Percentiles rank a stretch among this genome's conserved stretches.
Evolutionary conservation across 73 alveolate species (phyloP).

Genomic region (Breviolum minutum): DNA sequence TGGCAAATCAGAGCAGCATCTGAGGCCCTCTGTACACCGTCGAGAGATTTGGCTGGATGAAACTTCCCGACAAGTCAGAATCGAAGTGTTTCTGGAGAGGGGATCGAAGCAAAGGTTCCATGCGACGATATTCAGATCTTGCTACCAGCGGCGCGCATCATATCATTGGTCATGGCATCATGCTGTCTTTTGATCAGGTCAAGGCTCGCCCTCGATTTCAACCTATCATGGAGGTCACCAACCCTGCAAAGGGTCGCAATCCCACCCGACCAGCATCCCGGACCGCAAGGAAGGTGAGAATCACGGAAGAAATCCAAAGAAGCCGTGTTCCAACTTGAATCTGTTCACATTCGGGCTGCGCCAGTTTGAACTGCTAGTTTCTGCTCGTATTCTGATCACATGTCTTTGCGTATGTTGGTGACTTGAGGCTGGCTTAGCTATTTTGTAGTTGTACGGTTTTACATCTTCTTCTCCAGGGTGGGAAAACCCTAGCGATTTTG

Average conservation of each 20-base stretch:
- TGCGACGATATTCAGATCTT: not conserved
- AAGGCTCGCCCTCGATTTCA: conserved; percentile 60
- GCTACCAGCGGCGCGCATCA: not conserved
- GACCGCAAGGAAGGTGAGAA: not conserved
- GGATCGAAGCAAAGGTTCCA: no score
- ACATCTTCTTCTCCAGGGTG: no score
- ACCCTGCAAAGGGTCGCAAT: conserved; percentile 22
- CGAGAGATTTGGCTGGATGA: conserved; percentile 52
- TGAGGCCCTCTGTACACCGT: not conserved
- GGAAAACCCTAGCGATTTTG: no score
- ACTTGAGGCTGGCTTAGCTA: not conserved
- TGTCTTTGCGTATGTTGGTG: not conserved
- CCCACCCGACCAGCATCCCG: conserved; percentile 35
- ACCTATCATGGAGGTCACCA: conserved; percentile 15
- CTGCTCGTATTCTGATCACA: no score
- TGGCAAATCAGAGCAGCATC: not conserved
- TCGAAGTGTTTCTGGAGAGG: not conserved
- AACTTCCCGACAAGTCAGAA: conserved; percentile 7
- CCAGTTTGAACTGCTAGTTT: no score
- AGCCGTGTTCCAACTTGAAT: no score
- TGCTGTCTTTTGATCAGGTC: not conserved
- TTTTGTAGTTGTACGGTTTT: no score
- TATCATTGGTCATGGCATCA: not conserved
- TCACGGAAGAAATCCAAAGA: not conserved
- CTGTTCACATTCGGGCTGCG: no score